Evolutionary conservation across 192 early-diverging fungal species (phyloP).

Genomic region (Linnemannia hyalina): DNA sequence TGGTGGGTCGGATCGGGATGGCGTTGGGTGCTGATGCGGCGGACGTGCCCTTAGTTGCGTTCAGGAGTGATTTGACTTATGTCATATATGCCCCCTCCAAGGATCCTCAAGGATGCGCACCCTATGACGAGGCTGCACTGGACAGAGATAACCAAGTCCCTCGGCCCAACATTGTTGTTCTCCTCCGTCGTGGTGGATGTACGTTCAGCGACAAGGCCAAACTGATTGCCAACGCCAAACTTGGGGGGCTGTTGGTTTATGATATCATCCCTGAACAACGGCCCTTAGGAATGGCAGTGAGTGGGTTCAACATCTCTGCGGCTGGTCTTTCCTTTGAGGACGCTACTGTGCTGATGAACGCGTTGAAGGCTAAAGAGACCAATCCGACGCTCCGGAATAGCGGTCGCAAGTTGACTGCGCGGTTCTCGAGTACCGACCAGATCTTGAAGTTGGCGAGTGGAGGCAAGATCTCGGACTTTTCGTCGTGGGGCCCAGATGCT

Average conservation of each 20-base stretch:
- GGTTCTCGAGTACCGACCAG: slow-evolving; percentile 61
- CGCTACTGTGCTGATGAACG: slow-evolving; percentile 60
- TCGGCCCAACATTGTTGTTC: slow-evolving; percentile 61
- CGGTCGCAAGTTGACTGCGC: slow-evolving; percentile 24
- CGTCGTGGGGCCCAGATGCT: slow-evolving; percentile 78
- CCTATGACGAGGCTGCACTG: slow-evolving; percentile 63
- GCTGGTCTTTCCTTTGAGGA: slow-evolving; percentile 67
- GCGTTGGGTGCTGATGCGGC: slow-evolving; percentile 26
- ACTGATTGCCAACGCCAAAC: slow-evolving; percentile 55
- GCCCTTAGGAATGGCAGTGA: slow-evolving; percentile 19
- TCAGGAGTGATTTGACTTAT: slow-evolving; percentile 23
- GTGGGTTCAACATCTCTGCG: slow-evolving; percentile 65
- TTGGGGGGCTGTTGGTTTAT: slow-evolving; percentile 71
- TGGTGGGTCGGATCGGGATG: slow-evolving; percentile 27
- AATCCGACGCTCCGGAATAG: neutral
- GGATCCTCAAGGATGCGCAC: slow-evolving; percentile 30
- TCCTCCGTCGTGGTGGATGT: slow-evolving; percentile 80
- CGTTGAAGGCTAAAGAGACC: slow-evolving; percentile 38
- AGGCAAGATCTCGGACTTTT: slow-evolving; percentile 80
- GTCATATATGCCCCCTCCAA: slow-evolving; percentile 18
- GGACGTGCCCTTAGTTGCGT: slow-evolving; percentile 22
- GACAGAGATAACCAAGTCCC: slow-evolving; percentile 39
- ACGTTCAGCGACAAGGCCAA: slow-evolving; percentile 74
- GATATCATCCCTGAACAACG: slow-evolving; percentile 41
- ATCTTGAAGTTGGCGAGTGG: slow-evolving; percentile 62